Evolutionary conservation across 306 rosid genomes (phyloP), one percentile per base, ranked within the genome.

Genomic region (Fragaria ananassa): DNA sequence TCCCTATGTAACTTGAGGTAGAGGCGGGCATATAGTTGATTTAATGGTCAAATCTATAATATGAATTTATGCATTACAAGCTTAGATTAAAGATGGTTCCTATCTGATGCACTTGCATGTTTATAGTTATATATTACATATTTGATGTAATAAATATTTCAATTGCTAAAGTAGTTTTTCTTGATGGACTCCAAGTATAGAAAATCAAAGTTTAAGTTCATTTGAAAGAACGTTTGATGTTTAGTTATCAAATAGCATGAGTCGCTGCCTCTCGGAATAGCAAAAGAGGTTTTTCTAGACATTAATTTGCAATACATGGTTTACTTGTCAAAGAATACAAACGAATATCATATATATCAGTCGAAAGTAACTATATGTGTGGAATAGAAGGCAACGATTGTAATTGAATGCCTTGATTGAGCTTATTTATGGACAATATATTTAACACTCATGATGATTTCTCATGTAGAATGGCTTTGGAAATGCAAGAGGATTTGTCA

Each of bases 401-500:
- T 4, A 37, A 37, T 37, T 37, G 12, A 1, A 1, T n/a, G n/a
- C 49, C 49, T 54, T 18, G 10, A 7, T 54, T 19, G 12, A n/a
- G 6, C 41, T 37, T 3, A 8, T n/a, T 54, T 54, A 4, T 7
- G 25, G 60, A 18, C 8, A 31, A 69, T n/a, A 69, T 27, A 23
- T 45, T 4, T 14, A 11, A 23, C 11, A 41, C 19, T 1, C 25
- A 23, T 23, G 4, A 23, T 23, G 4, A 4, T 11, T 12, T 29
- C 39, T 61, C 39, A 21, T 27, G 19, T 14, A 60, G 65, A 61
- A 23, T 21, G 63, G 35, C 64, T 57, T 27, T 61, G 41, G 19
- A 27, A 27, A 74, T 81, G 87, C 85, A 85, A 75, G 81, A 70
- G 58, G 76, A 76, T 74, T 78, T 80, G 72, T 78, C 65, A 44